Evolutionary conservation across 1,284 basidiomycete species (phyloP).

Genomic region (Cystobasidium sp.): DNA sequence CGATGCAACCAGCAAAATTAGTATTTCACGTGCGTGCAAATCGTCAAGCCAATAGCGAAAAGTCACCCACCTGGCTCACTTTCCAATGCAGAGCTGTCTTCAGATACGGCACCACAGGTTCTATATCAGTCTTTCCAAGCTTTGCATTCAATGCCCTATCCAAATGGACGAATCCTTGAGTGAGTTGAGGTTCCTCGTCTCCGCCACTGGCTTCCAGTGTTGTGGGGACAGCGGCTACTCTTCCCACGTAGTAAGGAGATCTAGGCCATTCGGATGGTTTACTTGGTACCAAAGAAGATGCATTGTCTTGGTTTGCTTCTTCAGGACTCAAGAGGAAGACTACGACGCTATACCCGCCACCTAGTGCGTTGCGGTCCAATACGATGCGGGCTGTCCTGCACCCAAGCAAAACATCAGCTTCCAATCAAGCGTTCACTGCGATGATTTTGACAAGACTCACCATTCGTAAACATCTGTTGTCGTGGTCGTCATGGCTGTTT

Average conservation of each 20-base stretch:
- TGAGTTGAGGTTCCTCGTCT: background rate
- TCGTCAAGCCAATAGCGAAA: background rate
- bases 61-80: background rate
- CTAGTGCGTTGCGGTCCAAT: conserved; percentile 19
- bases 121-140: background rate
- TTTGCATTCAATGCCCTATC: background rate
- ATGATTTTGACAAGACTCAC: background rate
- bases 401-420: background rate
- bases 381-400: conserved; percentile 3
- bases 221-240: background rate
- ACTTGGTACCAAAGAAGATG: background rate
- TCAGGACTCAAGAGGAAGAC: background rate
- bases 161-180: conserved; percentile 11
- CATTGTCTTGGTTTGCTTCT: background rate
- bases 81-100: conserved; percentile 7
- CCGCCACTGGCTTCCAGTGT: background rate
- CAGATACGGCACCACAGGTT: conserved; percentile 8
- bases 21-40: too few relatives aligned
- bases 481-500: background rate
- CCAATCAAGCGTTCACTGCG: background rate
- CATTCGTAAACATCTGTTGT: conserved; percentile 2
- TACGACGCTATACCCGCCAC: background rate
- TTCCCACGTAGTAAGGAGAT: conserved; percentile 1
- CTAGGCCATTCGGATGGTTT: conserved; percentile 2
- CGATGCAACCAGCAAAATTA: too few relatives aligned